Base-by-base conservation (phyloP, 305 asterid genomes). In the Withania somnifera region DNA sequence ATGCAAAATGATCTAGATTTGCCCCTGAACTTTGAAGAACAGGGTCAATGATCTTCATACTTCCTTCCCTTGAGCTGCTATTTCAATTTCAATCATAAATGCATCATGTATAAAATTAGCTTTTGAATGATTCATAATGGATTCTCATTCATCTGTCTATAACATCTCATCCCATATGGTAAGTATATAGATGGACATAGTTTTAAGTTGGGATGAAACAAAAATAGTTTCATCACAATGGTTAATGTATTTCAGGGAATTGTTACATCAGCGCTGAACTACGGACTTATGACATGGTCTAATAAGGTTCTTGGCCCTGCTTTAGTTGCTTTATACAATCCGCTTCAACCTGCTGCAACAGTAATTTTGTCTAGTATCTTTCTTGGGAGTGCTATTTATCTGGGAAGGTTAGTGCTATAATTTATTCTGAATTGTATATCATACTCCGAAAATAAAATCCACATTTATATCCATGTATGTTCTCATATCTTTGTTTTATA, bases 301-400 rank as follows among this genome's bases (percentile, higher is more conserved):
- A 96, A 94, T 86, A 96, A 94, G 89, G 84, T 88, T 57, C 88
- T 96, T 11, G 98, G 99, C 83, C 99, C 99, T 57, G 86, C 99
- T 61, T 81, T 94, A 88, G 99, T 96, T 85, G 94, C 99, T 76
- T 83, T 96, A 53, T 96, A 96, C 84, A 93, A 84, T 87, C 99
- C 98, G 0, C 97, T 96, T 56, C 98, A 96, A 86, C 99, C 98
- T 77, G 98, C 92, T 81, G 93, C 92, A 32, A 90, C 99, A 32
- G 91, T 98, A 7, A 90, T 96, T 86, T 86, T 96, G 78, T 93
- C 99, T 61, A 88, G 93, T 82, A 79, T 94, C 82, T 96, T 96
- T 88, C 95, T 96, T 1, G 98, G 97, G 77, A 94, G 97, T 91
- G 92, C 97, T 36, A 89, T 96, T 85, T 96, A 92, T 89, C 84